Evolutionary conservation across 345 rosid genomes (phyloP), one percentile per base, ranked within the genome.

Genomic region (Populus davidiana): DNA sequence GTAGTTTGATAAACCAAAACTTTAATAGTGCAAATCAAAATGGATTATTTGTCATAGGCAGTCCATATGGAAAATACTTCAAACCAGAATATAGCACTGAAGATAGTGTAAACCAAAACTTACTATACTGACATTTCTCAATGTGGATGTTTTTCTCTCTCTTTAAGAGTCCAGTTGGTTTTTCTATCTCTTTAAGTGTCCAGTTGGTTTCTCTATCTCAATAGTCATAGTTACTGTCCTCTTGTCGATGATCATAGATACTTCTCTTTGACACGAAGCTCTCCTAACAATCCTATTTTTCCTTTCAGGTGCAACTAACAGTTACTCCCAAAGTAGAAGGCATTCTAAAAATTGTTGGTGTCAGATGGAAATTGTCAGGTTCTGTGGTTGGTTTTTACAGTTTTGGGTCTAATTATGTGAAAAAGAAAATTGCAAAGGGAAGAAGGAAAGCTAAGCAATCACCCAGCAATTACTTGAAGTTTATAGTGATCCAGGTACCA

Each of bases 301-400:
- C 62, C 78, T 41, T 78, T 64, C 87, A 96, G 99, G 97, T 93
- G 81, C 90, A 91, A 87, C 91, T 92, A 62, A 87, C 87, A 27
- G 97, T 96, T 71, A 96, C 93, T 77, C 97, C 99, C 35, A 84
- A 74, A 71, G 88, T 83, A 63, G 98, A 93, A 94, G 98, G 99
- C 80, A 78, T 74, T 83, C 91, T 96, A 65, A 96, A 85, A 84
- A 88, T 96, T 86, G 86, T 89, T 25, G 99, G 99, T 68, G 90
- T 96, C 71, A 89, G 92, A 82, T 96, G 99, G 99, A 90, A 90
- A 84, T 75, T 96, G 71, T 91, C 95, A 67, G 93, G 93, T 79
- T 96, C 92, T 59, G 86, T 94, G 38, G 84, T 85, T 81, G 94
- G 99, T 80, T 88, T 86, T 56, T 86, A 85, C 78, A 86, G 88